phyloP scores from a whole-genome alignment of 805 yeast species.

The Teunomyces barrocoloradensis region DNA sequence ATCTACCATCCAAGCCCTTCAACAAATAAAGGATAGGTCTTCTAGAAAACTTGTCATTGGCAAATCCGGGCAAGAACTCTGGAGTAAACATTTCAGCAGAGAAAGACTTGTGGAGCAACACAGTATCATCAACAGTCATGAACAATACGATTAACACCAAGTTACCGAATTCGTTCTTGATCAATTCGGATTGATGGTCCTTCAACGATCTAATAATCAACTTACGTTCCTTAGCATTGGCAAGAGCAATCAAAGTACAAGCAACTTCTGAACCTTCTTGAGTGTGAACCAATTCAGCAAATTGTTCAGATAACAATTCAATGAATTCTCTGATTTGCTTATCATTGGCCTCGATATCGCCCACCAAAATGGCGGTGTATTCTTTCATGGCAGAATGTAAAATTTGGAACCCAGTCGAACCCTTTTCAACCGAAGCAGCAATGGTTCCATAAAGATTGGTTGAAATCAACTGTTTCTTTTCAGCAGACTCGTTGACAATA shows the following conservation, averaged over 20 bases:
- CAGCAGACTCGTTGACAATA: slow-evolving; percentile 64
- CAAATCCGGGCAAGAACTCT: slow-evolving; percentile 50
- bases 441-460: slow-evolving; percentile 79
- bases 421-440: slow-evolving; percentile 88
- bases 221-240: slow-evolving; percentile 92
- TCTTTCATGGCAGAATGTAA: slow-evolving; percentile 96
- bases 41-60: slow-evolving; percentile 75
- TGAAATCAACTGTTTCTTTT: slow-evolving; percentile 73
- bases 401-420: slow-evolving; percentile 93
- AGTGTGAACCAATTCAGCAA: slow-evolving; percentile 94
- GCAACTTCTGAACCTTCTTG: slow-evolving; percentile 94
- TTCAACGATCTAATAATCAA: slow-evolving; percentile 67
- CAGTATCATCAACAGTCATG: slow-evolving; percentile 92
- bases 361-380: slow-evolving; percentile 68
- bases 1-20: slow-evolving; percentile 75
- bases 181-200: slow-evolving; percentile 70
- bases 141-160: slow-evolving; percentile 73
- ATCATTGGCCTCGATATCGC: slow-evolving; percentile 39
- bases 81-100: slow-evolving; percentile 50
- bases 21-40: slow-evolving; percentile 83
- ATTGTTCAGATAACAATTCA: slow-evolving; percentile 79
- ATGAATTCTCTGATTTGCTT: slow-evolving; percentile 76
- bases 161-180: slow-evolving; percentile 85
- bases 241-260: slow-evolving; percentile 69
- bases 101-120: slow-evolving; percentile 72